Evolutionary conservation across 345 rosid species (phyloP), one percentile per base, ranked within the genome.

Genomic region (Raphanus sativus): DNA sequence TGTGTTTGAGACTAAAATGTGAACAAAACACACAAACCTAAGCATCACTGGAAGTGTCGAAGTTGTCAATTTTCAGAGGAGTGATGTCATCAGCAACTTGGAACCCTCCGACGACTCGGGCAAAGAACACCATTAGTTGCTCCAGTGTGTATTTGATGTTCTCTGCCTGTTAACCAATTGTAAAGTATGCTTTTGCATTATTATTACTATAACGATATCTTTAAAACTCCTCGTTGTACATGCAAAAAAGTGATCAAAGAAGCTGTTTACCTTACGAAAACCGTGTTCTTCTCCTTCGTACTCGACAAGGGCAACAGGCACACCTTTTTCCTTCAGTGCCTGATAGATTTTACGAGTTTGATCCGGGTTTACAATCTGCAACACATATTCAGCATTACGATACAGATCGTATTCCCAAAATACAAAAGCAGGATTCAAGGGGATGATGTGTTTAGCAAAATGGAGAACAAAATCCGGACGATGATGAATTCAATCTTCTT

Each of bases 221-320:
- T 13, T 65, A 11, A 6, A 68, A 21, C 63, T 26, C 30, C 21
- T 45, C 52, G 36, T 61, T 50, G 24, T 48, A 8, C 71, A 12
- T 11, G 17, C 12, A 21, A 42, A 61, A 75, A n/a, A 34, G 36
- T 36, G 45, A 52, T 50, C 30, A 77, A 13, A 68, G 83, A 42
- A 42, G 15, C n/a, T 42, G 26, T 3, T 79, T 74, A 90, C 98
- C 94, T 92, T 95, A 73, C 98, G 94, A 71, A 95, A 95, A 67
- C 98, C 99, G 29, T 95, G 98, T 42, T 92, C 96, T 75, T 95
- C 99, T 48, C 96, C 98, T 79, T 95, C 97, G 5, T 95, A 95
- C 85, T 91, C 96, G 66, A 95, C 91, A 28, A 89, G 97, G 26
- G 97, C 98, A 84, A 92, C 97, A 13, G 98, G 96, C 67, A 95